Conservation (phyloP, 2,329 filamentous ascomycete species). For the Pestalotiopsis sp. region DNA sequence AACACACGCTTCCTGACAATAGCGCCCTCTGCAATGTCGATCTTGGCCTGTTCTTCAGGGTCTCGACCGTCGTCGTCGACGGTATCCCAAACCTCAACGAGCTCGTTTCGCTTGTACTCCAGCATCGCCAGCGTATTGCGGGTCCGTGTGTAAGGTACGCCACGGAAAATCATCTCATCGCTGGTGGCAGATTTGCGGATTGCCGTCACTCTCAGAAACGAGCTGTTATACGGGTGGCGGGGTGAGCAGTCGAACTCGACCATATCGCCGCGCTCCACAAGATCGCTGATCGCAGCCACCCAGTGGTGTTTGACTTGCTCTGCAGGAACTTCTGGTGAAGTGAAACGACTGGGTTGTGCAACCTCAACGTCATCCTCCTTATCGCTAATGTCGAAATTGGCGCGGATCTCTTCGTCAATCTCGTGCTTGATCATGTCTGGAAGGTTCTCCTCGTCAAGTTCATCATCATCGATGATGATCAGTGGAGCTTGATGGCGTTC, state of each 20-base stretch:
- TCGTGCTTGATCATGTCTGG: neutral
- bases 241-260: neutral
- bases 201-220: conserved; percentile 17
- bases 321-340: too few relatives aligned
- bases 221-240: neutral
- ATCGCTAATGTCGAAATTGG: conserved; percentile 1
- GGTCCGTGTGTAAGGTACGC: conserved; percentile 36
- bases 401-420: neutral
- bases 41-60: conserved; percentile 36
- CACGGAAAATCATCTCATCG: conserved; percentile 35
- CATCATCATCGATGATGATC: conserved; percentile 1
- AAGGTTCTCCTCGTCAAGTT: neutral
- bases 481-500: too few relatives aligned
- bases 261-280: neutral
- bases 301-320: neutral
- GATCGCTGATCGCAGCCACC: neutral
- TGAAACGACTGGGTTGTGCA: neutral
- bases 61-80: conserved; percentile 36
- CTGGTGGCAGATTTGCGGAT: conserved; percentile 13
- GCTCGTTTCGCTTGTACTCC: conserved; percentile 42
- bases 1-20: conserved; percentile 47
- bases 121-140: conserved; percentile 37
- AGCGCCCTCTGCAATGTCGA: conserved; percentile 42
- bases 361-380: neutral
- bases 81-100: conserved; percentile 43